Percentiles rank a stretch among this genome's conserved stretches.
These are phyloP conservation scores for Vaccinium vitisidaea DNA, from an alignment of 148 eudicot species.

Conservation along the genomic window DNA sequence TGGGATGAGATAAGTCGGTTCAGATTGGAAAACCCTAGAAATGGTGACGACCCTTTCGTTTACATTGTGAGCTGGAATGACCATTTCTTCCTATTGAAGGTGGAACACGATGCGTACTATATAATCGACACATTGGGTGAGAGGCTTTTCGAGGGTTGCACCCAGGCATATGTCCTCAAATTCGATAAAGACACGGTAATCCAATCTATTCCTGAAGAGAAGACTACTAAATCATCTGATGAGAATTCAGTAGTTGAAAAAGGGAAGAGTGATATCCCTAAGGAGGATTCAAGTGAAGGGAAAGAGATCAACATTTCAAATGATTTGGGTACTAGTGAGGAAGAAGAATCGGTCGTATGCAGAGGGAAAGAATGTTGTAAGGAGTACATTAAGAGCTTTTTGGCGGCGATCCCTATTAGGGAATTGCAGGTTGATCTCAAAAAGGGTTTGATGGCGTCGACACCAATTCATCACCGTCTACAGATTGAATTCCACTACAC, in stretches of 20 bases:
- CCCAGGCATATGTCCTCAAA: conserved; percentile 62
- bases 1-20: conserved; percentile 68
- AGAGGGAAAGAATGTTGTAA: conserved; percentile 68
- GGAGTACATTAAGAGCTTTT: conserved; percentile 79
- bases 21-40: conserved; percentile 23
- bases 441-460: conserved; percentile 65
- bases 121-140: conserved; percentile 86
- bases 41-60: conserved; percentile 47
- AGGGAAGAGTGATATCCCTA: background rate
- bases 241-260: conserved; percentile 8
- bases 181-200: conserved; percentile 57
- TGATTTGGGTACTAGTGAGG: conserved; percentile 12
- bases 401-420: conserved; percentile 81
- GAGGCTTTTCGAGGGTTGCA: conserved; percentile 80
- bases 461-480: conserved; percentile 82
- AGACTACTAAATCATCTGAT: conserved; percentile 12
- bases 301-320: background rate
- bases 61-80: conserved; percentile 84
- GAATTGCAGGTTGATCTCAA: conserved; percentile 71
- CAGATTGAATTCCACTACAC: conserved; percentile 80
- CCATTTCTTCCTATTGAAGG: conserved; percentile 71
- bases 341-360: conserved; percentile 33
- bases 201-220: conserved; percentile 25
- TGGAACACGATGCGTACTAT: conserved; percentile 73
- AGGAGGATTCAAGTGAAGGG: conserved; percentile 17